These are phyloP conservation scores for Sutorius australiensis DNA, from an alignment of 768 basidiomycete genomes.

Conservation along the genomic window DNA sequence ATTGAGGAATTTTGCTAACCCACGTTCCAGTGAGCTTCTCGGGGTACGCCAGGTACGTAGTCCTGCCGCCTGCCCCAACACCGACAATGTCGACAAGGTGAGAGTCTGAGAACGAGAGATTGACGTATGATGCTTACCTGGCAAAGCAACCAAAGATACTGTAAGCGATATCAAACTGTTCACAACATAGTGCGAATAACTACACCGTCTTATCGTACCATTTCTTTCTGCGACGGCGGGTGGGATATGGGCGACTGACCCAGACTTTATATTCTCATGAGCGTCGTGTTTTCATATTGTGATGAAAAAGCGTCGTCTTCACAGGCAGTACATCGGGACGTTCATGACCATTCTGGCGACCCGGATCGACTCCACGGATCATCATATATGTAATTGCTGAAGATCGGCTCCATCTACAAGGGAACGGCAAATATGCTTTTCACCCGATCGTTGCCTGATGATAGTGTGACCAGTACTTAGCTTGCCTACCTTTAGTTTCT, in stretches of 20 bases:
- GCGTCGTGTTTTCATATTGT: too few species aligned
- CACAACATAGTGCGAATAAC: neutral
- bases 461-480: too few species aligned
- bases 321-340: too few species aligned
- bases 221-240: neutral
- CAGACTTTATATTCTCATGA: too few species aligned
- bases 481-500: too few species aligned
- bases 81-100: conserved; percentile 36
- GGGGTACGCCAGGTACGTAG: conserved; percentile 40
- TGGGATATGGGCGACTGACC: neutral
- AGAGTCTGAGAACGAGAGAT: neutral
- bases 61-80: conserved; percentile 39
- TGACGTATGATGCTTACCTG: neutral
- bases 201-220: neutral
- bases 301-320: too few species aligned
- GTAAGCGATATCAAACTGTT: neutral
- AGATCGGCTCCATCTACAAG: too few species aligned
- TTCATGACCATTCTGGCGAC: too few species aligned
- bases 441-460: too few species aligned
- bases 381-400: too few species aligned
- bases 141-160: conserved; percentile 6
- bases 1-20: conserved; percentile 23
- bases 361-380: too few species aligned
- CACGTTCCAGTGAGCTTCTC: conserved; percentile 34
- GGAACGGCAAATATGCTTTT: too few species aligned